Percentiles rank a stretch among this genome's conserved stretches.
These are phyloP conservation scores for Ettlia oleoabundans DNA, from an alignment of 139 green algal genomes.

Conservation along the genomic window DNA sequence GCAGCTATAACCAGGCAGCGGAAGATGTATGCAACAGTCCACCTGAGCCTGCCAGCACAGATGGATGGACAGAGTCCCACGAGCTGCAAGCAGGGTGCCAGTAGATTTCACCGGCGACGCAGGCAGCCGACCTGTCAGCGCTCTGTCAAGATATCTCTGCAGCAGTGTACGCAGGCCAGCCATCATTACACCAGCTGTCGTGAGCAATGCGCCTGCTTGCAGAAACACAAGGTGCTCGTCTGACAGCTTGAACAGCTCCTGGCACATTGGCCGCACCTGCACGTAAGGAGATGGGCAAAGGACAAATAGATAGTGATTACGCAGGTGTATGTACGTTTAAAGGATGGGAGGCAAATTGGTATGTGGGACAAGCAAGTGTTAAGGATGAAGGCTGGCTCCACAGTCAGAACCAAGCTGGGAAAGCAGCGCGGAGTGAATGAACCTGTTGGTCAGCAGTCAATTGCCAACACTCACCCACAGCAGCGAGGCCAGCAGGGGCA, in stretches of 20 bases:
- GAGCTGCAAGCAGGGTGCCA: too few relatives aligned
- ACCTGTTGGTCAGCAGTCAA: too few relatives aligned
- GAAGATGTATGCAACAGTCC: not conserved
- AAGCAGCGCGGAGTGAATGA: too few relatives aligned
- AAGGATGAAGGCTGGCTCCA: not conserved
- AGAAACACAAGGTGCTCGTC: not conserved
- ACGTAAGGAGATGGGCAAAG: not conserved
- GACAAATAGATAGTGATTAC: too few relatives aligned
- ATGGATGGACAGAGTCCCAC: too few relatives aligned
- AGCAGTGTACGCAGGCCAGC: conserved; percentile 25
- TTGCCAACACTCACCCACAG: conserved; percentile 31
- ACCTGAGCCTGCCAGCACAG: too few relatives aligned
- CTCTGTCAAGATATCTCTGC: conserved; percentile 37
- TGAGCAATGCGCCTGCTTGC: conserved; percentile 6
- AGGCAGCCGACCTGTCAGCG: not conserved
- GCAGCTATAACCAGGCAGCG: too few relatives aligned
- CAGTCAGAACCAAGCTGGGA: too few relatives aligned
- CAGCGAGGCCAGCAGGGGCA: conserved; percentile 11
- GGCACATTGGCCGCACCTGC: conserved; percentile 28
- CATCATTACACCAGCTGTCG: not conserved
- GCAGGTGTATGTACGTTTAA: not conserved
- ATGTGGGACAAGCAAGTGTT: not conserved
- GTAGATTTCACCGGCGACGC: not conserved
- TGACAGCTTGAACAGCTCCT: conserved; percentile 15
- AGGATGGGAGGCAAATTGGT: not conserved